Percentiles rank a stretch among this genome's conserved stretches.
phyloP scores from a whole-genome alignment of 768 basidiomycete genomes.

The Podaxis carcinomalis region DNA sequence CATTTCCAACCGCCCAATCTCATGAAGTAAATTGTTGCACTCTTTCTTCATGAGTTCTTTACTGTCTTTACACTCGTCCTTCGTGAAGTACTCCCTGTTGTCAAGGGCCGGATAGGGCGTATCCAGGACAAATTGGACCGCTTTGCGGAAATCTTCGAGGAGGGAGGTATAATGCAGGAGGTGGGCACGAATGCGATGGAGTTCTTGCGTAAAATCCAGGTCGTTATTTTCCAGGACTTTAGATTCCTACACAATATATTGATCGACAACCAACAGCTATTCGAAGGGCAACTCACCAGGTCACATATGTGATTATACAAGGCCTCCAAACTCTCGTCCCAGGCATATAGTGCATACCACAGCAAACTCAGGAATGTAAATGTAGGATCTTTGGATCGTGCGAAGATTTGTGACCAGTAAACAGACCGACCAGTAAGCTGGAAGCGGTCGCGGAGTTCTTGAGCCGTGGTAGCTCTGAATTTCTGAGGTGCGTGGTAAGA shows the following conservation, averaged over 20 bases:
- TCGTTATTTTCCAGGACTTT: conserved; percentile 24
- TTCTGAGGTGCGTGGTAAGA: conserved; percentile 31
- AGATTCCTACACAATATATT: conserved; percentile 30
- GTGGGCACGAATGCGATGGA: conserved; percentile 51
- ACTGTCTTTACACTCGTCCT: conserved; percentile 5
- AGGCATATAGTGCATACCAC: conserved; percentile 51
- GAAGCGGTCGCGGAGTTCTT: conserved; percentile 32
- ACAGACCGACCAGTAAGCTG: conserved; percentile 30
- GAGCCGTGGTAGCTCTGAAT: conserved; percentile 25
- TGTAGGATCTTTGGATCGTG: conserved; percentile 39
- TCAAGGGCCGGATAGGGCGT: conserved; percentile 38
- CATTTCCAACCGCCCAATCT: conserved; percentile 40
- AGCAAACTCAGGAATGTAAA: conserved; percentile 41
- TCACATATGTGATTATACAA: conserved; percentile 39
- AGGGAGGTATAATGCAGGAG: conserved; percentile 46
- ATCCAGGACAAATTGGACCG: conserved; percentile 38
- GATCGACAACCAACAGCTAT: neutral
- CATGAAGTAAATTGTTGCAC: conserved; percentile 34
- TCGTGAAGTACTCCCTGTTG: conserved; percentile 5
- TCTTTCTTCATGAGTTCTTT: conserved; percentile 29
- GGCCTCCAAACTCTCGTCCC: conserved; percentile 46
- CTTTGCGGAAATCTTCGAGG: conserved; percentile 43
- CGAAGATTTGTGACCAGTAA: conserved; percentile 32
- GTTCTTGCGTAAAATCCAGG: conserved; percentile 36
- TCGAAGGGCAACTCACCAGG: conserved; percentile 28